Base-by-base conservation (phyloP, 1,139 yeast species). In the Geotrichum klebahnii region DNA sequence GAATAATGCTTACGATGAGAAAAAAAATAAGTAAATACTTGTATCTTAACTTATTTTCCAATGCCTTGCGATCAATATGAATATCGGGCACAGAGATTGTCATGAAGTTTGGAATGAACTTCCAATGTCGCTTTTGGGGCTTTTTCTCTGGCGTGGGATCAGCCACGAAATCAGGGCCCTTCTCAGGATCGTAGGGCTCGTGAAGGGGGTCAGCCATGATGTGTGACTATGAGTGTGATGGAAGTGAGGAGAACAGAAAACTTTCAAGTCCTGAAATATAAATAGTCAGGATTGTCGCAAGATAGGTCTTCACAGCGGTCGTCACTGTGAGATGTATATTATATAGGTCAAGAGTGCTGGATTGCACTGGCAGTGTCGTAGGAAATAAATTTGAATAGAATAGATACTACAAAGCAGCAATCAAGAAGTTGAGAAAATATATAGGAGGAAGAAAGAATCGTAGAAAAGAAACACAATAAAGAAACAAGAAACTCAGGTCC, bases 11-110 rank as follows among this genome's bases (percentile, higher is more conserved):
- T 23, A 62, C 51, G 6, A 52, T 37, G 35, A 58, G 50, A 23
- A 62, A 48, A 35, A 61, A 54, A 12, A 54, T 48, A 9, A 59
- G 50, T 24, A 57, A 36, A 28, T 59, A 60, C 29, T 58, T 55
- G 53, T 57, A 59, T 29, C 46, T 50, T 33, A 59, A 53, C 24
- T 50, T 50, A 28, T 31, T 16, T 34, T 38, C 23, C 47, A 44
- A 46, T 8, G 47, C 51, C 31, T 23, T 43, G 40, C 42, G 48
- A 16, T 48, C 57, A 20, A 50, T 45, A 9, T 48, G 39, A 29
- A 48, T 31, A 20, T 48, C 43, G 14, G 38, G 38, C 16, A 40
- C 17, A 14, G 24, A 39, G 26, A 48, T 48, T 16, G 51, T 48
- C 40, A 48, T 43, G 39, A 48, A 37, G 34, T 43, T 43, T 12